These are phyloP conservation scores for Colletotrichum kahawae DNA, from an alignment of 2,329 filamentous ascomycete genomes.

Conservation along the genomic window DNA sequence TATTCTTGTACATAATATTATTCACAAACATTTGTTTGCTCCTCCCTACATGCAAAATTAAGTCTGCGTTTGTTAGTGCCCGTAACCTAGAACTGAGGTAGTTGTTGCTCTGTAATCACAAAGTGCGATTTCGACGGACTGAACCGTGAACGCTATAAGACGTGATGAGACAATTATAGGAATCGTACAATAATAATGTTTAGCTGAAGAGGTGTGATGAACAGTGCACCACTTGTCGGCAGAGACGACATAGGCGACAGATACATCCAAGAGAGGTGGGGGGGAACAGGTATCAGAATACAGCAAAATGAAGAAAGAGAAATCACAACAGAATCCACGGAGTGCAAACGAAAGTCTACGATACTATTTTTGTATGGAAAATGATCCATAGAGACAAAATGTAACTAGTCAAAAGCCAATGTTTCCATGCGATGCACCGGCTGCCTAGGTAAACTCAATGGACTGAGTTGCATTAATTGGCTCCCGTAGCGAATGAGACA, in stretches of 20 bases:
- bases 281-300: rapidly evolving
- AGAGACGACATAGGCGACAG: background rate
- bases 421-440: background rate
- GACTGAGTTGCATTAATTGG: background rate
- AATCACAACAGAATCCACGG: background rate
- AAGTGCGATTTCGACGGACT: rapidly evolving
- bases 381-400: background rate
- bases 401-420: background rate
- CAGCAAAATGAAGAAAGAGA: rapidly evolving
- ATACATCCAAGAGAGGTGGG: rapidly evolving
- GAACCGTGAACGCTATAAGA: rapidly evolving
- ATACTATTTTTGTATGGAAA: background rate
- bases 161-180: rapidly evolving
- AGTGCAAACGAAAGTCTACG: rapidly evolving
- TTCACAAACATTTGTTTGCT: background rate
- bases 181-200: background rate
- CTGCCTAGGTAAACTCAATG: background rate
- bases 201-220: rapidly evolving
- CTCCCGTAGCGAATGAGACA: background rate
- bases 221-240: rapidly evolving
- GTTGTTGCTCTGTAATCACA: background rate
- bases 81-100: background rate
- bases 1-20: background rate
- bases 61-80: background rate
- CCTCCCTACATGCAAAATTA: background rate